phyloP scores from a whole-genome alignment of 2,329 filamentous ascomycete genomes.

The Pyrenophora graminea region DNA sequence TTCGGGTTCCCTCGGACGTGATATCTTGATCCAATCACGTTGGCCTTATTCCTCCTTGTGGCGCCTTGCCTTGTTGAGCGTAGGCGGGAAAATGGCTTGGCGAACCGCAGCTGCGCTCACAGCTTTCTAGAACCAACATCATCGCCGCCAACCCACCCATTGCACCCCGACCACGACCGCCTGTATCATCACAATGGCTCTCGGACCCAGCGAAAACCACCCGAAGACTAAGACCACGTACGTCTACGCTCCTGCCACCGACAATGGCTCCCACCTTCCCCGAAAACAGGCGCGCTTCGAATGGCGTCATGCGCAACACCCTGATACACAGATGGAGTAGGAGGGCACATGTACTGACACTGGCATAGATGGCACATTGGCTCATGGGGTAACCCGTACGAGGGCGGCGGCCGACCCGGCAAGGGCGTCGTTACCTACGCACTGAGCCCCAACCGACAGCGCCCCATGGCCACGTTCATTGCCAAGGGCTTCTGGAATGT shows the following conservation, averaged over 20 bases:
- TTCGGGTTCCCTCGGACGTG: no score
- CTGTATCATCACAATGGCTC: conserved; percentile 36
- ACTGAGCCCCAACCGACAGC: conserved; percentile 85
- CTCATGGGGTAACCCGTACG: conserved; percentile 46
- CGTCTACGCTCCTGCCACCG: conserved; percentile 17
- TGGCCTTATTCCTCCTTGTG: not conserved
- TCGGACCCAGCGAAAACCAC: conserved; percentile 32
- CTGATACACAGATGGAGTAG: conserved; percentile 7
- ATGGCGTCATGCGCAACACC: conserved; percentile 7
- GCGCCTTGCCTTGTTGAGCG: conserved; percentile 3
- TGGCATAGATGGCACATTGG: conserved; percentile 43
- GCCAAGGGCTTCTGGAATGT: conserved; percentile 93
- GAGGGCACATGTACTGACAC: conserved; percentile 19
- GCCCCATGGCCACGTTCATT: conserved; percentile 76
- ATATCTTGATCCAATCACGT: not conserved
- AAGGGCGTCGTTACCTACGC: conserved; percentile 71
- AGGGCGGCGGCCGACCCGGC: conserved; percentile 53
- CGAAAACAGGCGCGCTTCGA: conserved; percentile 11
- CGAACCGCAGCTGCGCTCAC: conserved; percentile 17
- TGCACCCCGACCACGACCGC: conserved; percentile 19
- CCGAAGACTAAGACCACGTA: conserved; percentile 38
- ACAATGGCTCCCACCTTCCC: not conserved
- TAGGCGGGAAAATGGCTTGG: conserved; percentile 8
- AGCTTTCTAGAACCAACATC: conserved; percentile 23
- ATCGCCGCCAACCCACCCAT: conserved; percentile 24